These are phyloP conservation scores for Bipolaris bicolor DNA, from an alignment of 2,329 filamentous ascomycete species.

Conservation along the genomic window DNA sequence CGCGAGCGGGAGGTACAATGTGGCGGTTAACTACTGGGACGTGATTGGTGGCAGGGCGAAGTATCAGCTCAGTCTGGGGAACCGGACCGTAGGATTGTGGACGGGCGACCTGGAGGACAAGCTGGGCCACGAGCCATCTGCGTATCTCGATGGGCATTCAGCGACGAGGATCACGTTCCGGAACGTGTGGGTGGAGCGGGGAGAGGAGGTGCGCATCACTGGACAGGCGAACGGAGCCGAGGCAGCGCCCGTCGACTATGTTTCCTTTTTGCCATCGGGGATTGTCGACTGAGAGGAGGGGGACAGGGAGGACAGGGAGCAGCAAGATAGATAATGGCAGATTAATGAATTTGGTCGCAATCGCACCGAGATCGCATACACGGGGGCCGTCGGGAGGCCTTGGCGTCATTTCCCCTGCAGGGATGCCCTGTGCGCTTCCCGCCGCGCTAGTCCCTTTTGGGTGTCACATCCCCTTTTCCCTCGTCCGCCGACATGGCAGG, in stretches of 20 bases:
- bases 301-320: not conserved
- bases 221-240: constrained; percentile 66
- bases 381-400: not conserved
- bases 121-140: constrained; percentile 64
- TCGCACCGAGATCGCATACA: constrained; percentile 1
- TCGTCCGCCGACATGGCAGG: constrained; percentile 11
- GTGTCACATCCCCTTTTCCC: constrained; percentile 10
- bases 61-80: constrained; percentile 63
- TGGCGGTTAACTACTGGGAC: constrained; percentile 72
- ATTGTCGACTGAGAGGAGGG: constrained; percentile 61
- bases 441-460: constrained; percentile 6
- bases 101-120: constrained; percentile 64
- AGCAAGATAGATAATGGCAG: not conserved
- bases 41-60: constrained; percentile 62
- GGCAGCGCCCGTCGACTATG: constrained; percentile 70
- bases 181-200: constrained; percentile 57
- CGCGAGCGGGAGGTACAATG: constrained; percentile 62
- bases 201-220: constrained; percentile 61
- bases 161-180: constrained; percentile 67
- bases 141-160: constrained; percentile 68
- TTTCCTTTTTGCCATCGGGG: constrained; percentile 65
- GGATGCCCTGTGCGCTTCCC: constrained; percentile 12
- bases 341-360: constrained; percentile 6
- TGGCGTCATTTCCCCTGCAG: constrained; percentile 21
- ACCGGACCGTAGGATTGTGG: constrained; percentile 63